Conservation (phyloP, 495 filamentous ascomycete species). For the Trichoderma erinaceum region DNA sequence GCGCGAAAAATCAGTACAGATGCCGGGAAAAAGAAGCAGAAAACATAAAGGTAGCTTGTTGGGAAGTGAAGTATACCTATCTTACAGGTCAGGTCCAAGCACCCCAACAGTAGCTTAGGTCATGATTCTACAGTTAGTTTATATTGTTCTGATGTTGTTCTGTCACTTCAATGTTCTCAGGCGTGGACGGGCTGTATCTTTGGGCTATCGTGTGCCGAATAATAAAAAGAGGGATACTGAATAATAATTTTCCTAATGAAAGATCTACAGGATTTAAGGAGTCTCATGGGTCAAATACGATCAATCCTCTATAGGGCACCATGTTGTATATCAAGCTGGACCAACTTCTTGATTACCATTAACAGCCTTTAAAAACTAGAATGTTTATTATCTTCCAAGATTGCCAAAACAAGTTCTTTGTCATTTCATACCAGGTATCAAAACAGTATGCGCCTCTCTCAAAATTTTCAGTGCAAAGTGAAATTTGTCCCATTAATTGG, state of each 20-base stretch:
- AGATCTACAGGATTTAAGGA: too few relatives aligned
- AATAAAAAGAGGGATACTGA: too few relatives aligned
- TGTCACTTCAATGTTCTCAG: too few relatives aligned
- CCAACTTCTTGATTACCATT: neutral
- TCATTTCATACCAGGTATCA: neutral
- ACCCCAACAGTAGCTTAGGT: too few relatives aligned
- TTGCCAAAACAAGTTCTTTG: neutral
- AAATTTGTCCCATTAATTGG: neutral
- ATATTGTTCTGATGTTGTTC: too few relatives aligned
- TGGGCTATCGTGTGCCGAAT: too few relatives aligned
- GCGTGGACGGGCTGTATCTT: too few relatives aligned
- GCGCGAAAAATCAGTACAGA: neutral
- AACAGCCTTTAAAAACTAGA: neutral
- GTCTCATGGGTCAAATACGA: neutral
- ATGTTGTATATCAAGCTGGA: neutral
- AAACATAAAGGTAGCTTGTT: neutral
- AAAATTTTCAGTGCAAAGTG: neutral
- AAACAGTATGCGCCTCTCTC: neutral
- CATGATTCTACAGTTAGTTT: too few relatives aligned
- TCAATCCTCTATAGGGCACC: neutral
- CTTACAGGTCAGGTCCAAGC: too few relatives aligned
- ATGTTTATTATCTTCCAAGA: neutral
- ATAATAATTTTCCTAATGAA: too few relatives aligned
- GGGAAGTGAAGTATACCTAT: neutral
- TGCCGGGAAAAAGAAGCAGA: conserved; percentile 12